Evolutionary conservation across 2,329 filamentous ascomycete genomes (phyloP).

Genomic region (Trichophaea hybrida): DNA sequence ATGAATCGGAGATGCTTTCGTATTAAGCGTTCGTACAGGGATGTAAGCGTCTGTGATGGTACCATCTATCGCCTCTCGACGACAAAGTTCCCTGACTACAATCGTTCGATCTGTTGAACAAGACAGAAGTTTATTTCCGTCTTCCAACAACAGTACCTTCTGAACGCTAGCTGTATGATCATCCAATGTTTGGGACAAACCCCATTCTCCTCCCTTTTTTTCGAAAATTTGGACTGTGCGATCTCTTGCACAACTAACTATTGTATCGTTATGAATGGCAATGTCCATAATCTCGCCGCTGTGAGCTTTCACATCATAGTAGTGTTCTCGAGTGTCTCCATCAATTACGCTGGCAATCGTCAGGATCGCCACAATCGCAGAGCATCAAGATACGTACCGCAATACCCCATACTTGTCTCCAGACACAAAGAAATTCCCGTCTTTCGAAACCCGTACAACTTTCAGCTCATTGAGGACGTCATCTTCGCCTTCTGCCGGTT

Average conservation of each 20-base stretch:
- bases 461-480: constrained; percentile 46
- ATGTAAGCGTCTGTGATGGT: constrained; percentile 50
- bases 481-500: constrained; percentile 38
- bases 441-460: constrained; percentile 44
- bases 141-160: constrained; percentile 58
- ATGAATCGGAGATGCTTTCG: constrained; percentile 77
- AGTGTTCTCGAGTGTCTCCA: constrained; percentile 43
- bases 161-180: constrained; percentile 82
- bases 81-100: constrained; percentile 50
- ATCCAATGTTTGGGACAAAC: constrained; percentile 76
- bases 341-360: constrained; percentile 44
- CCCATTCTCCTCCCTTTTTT: constrained; percentile 44
- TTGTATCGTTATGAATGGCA: constrained; percentile 53
- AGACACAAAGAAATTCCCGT: constrained; percentile 55
- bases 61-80: constrained; percentile 34
- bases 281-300: constrained; percentile 73
- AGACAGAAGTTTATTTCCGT: constrained; percentile 60
- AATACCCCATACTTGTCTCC: constrained; percentile 81
- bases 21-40: constrained; percentile 58
- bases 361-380: constrained; percentile 4
- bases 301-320: constrained; percentile 71
- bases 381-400: constrained; percentile 33
- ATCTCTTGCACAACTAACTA: constrained; percentile 77
- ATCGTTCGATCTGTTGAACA: constrained; percentile 77
- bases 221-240: constrained; percentile 87